Conservation (phyloP, 2,329 filamentous ascomycete genomes). For the Aspergillus sclerotialis region DNA sequence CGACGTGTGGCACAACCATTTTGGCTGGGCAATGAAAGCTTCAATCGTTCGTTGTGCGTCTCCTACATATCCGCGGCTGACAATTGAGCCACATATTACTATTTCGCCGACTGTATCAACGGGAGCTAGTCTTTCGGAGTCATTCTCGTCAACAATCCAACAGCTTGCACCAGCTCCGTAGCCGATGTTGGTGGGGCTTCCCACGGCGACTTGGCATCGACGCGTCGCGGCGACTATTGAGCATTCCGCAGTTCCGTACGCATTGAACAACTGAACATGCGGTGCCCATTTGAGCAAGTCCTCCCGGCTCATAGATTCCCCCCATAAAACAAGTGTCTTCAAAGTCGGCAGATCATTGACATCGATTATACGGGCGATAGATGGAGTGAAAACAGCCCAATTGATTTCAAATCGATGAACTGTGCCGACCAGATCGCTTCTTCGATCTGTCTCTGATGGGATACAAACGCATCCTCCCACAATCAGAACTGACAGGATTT, state of each 20-base stretch:
- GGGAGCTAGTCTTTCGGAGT: constrained; percentile 25
- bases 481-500: constrained; percentile 23
- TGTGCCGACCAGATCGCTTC: constrained; percentile 29
- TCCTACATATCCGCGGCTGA: constrained; percentile 36
- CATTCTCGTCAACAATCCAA: constrained; percentile 28
- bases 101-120: constrained; percentile 31
- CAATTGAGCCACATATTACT: constrained; percentile 28
- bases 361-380: constrained; percentile 38
- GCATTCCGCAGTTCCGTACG: constrained; percentile 16
- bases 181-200: constrained; percentile 14
- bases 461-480: constrained; percentile 40
- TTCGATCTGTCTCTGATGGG: constrained; percentile 33
- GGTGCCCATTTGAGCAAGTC: constrained; percentile 25
- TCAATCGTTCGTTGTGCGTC: constrained; percentile 24
- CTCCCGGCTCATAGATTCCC: constrained; percentile 21
- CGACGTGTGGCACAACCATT: constrained; percentile 13
- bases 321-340: constrained; percentile 4
- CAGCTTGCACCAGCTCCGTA: constrained; percentile 13
- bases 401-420: constrained; percentile 36
- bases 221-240: constrained; percentile 3
- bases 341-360: constrained; percentile 5
- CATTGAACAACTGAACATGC: constrained; percentile 11
- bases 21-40: constrained; percentile 19
- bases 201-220: neutral
- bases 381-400: constrained; percentile 45